A percentile compares a stretch with the other conserved stretches of the same genome.
These are phyloP conservation scores for Daphne laureola DNA, from an alignment of 441 rosid genomes.

Conservation along the genomic window DNA sequence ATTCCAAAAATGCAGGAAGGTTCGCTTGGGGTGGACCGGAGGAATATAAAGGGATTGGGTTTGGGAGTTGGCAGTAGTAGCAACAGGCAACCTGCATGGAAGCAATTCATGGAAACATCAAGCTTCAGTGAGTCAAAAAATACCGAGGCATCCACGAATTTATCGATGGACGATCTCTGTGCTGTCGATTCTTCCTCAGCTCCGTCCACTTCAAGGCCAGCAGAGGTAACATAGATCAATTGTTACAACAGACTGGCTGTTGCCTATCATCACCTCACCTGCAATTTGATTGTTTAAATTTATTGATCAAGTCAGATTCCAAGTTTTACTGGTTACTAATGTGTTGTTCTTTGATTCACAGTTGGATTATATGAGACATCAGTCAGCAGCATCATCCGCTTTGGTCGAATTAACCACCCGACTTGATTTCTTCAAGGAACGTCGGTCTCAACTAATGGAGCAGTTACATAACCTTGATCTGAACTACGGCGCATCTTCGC, in stretches of 20 bases:
- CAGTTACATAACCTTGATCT: slow-evolving; percentile 90
- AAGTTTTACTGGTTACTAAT: not conserved
- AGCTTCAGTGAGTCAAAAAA: slow-evolving; percentile 65
- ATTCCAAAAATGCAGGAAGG: slow-evolving; percentile 41
- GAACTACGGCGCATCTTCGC: slow-evolving; percentile 68
- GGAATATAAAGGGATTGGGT: slow-evolving; percentile 61
- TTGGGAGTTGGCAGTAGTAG: slow-evolving; percentile 62
- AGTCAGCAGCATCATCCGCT: slow-evolving; percentile 72
- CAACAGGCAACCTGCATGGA: slow-evolving; percentile 58
- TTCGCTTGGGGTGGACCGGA: slow-evolving; percentile 56
- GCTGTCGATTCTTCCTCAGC: slow-evolving; percentile 55
- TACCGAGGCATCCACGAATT: slow-evolving; percentile 51
- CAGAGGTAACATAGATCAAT: slow-evolving; percentile 49
- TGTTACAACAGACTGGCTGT: too few relatives aligned
- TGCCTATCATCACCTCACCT: too few relatives aligned
- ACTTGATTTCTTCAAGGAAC: slow-evolving; percentile 94
- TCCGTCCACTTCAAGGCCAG: slow-evolving; percentile 68
- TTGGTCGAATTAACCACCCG: slow-evolving; percentile 84
- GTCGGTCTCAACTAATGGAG: slow-evolving; percentile 92
- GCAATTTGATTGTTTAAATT: not conserved
- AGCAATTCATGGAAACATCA: slow-evolving; percentile 53
- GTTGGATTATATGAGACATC: slow-evolving; percentile 69
- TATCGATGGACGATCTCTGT: slow-evolving; percentile 54
- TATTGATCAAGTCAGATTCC: not conserved
- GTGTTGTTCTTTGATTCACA: slow-evolving; percentile 25